phyloP scores from a whole-genome alignment of 2,329 filamentous ascomycete genomes.

The Podosphaera fusca region DNA sequence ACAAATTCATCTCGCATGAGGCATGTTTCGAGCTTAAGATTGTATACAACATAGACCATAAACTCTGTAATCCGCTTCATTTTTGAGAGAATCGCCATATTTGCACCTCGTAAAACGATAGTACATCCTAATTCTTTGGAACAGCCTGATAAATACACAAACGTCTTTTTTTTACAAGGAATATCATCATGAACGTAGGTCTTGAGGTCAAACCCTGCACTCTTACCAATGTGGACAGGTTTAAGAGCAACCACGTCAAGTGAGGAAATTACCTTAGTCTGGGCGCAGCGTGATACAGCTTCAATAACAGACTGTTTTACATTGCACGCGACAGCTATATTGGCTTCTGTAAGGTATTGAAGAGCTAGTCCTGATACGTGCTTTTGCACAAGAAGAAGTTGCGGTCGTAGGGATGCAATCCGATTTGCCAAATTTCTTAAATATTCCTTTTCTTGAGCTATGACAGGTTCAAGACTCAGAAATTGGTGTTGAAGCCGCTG shows the following conservation, averaged over 20 bases:
- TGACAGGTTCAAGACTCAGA: conserved; percentile 93
- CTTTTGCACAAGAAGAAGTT: conserved; percentile 75
- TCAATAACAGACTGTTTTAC: conserved; percentile 92
- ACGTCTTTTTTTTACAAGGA: conserved; percentile 65
- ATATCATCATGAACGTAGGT: conserved; percentile 69
- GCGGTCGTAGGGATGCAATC: conserved; percentile 66
- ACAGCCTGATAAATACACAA: conserved; percentile 84
- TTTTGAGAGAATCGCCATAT: conserved; percentile 43
- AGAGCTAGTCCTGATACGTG: conserved; percentile 80
- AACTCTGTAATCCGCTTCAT: conserved; percentile 93
- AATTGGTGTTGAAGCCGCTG: conserved; percentile 82
- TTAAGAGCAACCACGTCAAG: conserved; percentile 74
- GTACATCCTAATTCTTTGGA: conserved; percentile 81
- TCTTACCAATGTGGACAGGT: conserved; percentile 52
- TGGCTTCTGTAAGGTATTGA: conserved; percentile 66
- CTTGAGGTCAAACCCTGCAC: conserved; percentile 79
- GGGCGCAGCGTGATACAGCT: conserved; percentile 76
- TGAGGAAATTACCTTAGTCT: conserved; percentile 81
- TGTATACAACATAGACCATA: conserved; percentile 98
- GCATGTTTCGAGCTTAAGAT: conserved; percentile 84
- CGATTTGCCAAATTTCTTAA: conserved; percentile 75
- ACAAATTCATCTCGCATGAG: conserved; percentile 85
- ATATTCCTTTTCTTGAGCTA: conserved; percentile 89
- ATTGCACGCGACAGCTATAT: conserved; percentile 86
- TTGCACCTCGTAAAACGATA: conserved; percentile 68